Conservation (phyloP, 2,329 filamentous ascomycete genomes). For the Neofusicoccum ribis region DNA sequence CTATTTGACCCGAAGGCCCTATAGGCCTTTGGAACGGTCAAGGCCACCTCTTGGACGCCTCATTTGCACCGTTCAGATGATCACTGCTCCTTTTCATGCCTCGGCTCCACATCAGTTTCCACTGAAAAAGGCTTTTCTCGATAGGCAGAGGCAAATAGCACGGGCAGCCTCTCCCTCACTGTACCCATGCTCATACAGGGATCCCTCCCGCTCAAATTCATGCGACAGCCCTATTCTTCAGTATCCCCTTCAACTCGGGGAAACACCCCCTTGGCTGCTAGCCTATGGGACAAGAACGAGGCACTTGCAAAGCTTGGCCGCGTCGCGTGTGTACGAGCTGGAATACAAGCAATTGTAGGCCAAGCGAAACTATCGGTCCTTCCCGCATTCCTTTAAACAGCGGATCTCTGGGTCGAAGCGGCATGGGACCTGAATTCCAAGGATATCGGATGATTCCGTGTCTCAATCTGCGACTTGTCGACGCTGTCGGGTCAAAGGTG, state of each 20-base stretch:
- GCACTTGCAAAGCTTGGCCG: not conserved
- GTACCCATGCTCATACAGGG: not conserved
- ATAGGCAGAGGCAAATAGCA: not conserved
- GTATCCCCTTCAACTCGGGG: not conserved
- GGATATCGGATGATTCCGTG: not conserved
- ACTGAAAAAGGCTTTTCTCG: not conserved
- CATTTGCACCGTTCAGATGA: not conserved
- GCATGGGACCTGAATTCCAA: not conserved
- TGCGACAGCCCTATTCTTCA: not conserved
- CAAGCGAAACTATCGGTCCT: not conserved
- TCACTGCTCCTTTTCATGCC: not conserved
- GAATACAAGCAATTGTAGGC: not conserved
- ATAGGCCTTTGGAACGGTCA: not conserved
- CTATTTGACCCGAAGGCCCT: too few species aligned
- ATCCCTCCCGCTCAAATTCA: not conserved
- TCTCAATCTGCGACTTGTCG: not conserved
- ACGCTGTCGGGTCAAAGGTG: not conserved
- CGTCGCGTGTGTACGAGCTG: not conserved
- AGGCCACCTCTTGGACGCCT: not conserved
- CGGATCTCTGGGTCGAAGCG: not conserved
- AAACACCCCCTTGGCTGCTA: too few species aligned
- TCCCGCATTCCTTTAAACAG: not conserved
- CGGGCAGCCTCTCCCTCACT: not conserved
- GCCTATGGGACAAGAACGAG: too few species aligned
- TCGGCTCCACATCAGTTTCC: not conserved